phyloP scores from a whole-genome alignment of 2,329 filamentous ascomycete genomes.

The Trichocomaceae sp. region DNA sequence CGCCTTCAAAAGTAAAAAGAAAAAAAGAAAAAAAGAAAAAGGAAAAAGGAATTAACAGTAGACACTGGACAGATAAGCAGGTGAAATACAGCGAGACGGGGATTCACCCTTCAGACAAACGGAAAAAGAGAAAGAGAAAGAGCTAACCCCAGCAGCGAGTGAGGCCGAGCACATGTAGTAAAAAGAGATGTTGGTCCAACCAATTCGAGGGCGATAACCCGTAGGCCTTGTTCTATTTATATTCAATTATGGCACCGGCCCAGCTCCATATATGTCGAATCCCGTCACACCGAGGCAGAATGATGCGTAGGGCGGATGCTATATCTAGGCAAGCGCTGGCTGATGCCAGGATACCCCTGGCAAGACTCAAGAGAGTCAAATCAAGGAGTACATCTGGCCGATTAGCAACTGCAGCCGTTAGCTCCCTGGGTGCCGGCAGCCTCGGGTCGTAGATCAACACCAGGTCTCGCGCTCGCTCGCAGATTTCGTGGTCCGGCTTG shows the following conservation, averaged over 20 bases:
- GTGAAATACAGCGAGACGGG: slow-evolving; percentile 11
- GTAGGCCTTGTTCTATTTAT: not conserved
- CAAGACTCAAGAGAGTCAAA: not conserved
- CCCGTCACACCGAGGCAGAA: slow-evolving; percentile 1
- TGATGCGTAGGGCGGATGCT: slow-evolving; percentile 2
- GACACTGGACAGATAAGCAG: slow-evolving; percentile 10
- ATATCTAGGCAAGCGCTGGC: not conserved
- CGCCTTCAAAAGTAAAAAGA: slow-evolving; percentile 12
- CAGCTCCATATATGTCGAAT: slow-evolving; percentile 2
- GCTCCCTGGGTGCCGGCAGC: slow-evolving; percentile 54
- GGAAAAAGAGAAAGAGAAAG: slow-evolving; percentile 1
- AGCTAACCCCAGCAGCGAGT: slow-evolving; percentile 1
- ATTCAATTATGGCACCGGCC: not conserved
- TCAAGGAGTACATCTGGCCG: not conserved
- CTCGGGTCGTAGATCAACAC: slow-evolving; percentile 62
- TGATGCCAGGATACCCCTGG: not conserved
- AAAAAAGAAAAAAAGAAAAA: too few species aligned
- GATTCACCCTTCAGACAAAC: slow-evolving; percentile 4
- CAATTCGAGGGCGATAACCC: not conserved
- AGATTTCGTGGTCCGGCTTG: slow-evolving; percentile 88
- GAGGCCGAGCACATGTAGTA: not conserved
- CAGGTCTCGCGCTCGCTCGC: slow-evolving; percentile 56
- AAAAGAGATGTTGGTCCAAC: slow-evolving; percentile 3
- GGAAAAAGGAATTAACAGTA: slow-evolving; percentile 11
- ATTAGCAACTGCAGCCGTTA: slow-evolving; percentile 59